Evolutionary conservation across 805 yeast genomes (phyloP), one percentile per base, ranked within the genome.

Genomic region (Candida yuanshanica): DNA sequence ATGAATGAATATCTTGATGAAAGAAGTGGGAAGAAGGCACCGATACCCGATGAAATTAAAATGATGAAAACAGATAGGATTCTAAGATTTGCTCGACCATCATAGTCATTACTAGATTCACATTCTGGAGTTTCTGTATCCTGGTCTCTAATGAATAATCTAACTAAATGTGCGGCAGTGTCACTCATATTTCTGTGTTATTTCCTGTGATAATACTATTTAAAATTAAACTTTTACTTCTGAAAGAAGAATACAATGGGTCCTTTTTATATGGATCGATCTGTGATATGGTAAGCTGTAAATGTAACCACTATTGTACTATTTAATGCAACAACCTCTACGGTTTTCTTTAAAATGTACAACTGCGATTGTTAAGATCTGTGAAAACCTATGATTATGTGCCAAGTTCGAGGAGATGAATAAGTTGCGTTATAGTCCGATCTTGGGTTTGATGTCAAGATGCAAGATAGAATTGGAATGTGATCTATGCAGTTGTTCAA

Each of bases 61-160:
- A 82, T 72, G 42, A 81, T 85, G 58, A 82, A 82, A 0, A 82
- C 65, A 0, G 88, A 62, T 11, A 83, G 70, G 21, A 82, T 75
- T 51, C 89, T 67, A n/a, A 66, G 45, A 18, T 49, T 45, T 29
- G 51, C 50, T 17, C 53, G 33, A 6, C 77, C 79, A 43, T 71
- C 60, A 47, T 67, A 75, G 10, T 70, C 78, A 46, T 66, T 73
- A 4, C 53, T 62, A 5, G 55, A 45, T 1, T 57, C 62, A 56
- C 81, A 77, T 13, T 56, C 53, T 21, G 58, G 64, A 44, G 36
- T 22, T 17, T 22, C 38, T n/a, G 35, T 68, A 9, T 50, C 55
- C 23, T 45, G 51, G 24, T 47, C 52, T 46, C 56, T 50, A 16
- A 25, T 38, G 37, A 54, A 33, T 6, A 53, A 44, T 17, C 39